A percentile compares a stretch with the other conserved stretches of the same genome.
phyloP scores from a whole-genome alignment of 345 rosid species.

The Sonneratia alba region DNA sequence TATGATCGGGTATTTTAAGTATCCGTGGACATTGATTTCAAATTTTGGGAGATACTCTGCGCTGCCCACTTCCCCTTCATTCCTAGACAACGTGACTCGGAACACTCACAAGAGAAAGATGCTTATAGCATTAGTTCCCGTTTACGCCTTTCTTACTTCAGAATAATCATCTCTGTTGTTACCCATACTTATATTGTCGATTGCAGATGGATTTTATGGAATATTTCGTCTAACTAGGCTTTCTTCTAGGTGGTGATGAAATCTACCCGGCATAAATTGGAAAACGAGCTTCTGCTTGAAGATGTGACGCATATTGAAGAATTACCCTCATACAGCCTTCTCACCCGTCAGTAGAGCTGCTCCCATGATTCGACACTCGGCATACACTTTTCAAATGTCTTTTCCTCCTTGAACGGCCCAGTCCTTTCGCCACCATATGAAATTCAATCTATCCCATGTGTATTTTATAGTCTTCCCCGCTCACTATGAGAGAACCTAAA shows the following conservation, averaged over 20 bases:
- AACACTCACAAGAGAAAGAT: too few relatives aligned
- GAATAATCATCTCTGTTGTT: too few relatives aligned
- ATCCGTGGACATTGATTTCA: too few relatives aligned
- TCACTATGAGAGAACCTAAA: too few relatives aligned
- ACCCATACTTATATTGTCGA: not conserved
- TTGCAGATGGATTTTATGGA: not conserved
- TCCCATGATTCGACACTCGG: not conserved
- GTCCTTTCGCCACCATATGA: not conserved
- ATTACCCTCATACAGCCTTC: conserved; percentile 70
- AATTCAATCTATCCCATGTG: not conserved
- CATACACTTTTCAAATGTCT: not conserved
- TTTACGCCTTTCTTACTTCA: not conserved
- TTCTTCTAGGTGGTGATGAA: conserved; percentile 62
- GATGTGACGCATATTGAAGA: conserved; percentile 67
- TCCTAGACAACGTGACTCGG: too few relatives aligned
- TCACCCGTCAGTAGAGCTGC: conserved; percentile 24
- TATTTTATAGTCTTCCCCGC: not conserved
- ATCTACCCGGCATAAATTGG: conserved; percentile 74
- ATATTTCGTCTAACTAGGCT: not conserved
- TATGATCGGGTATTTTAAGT: too few relatives aligned
- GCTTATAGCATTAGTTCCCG: not conserved
- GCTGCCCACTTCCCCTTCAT: too few relatives aligned
- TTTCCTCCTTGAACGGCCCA: not conserved
- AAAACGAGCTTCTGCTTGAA: conserved; percentile 75
- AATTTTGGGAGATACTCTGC: too few relatives aligned